phyloP scores from a whole-genome alignment of 2,329 filamentous ascomycete genomes.

The Penicillium griseofulvum region DNA sequence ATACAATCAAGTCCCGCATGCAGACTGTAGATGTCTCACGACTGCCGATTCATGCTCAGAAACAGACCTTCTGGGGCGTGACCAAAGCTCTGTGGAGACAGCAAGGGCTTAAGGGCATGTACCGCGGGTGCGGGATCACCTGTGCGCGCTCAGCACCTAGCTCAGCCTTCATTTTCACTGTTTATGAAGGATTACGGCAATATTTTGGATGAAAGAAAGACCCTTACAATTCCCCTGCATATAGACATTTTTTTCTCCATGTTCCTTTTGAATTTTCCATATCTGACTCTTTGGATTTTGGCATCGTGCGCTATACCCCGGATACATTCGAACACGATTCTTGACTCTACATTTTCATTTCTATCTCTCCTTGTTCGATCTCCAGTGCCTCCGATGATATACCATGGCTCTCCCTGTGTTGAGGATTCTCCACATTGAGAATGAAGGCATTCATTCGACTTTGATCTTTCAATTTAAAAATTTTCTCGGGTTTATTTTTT shows the following conservation, averaged over 20 bases:
- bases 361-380: not conserved
- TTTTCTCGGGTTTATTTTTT: not conserved
- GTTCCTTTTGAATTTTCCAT: not conserved
- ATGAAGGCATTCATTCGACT: not conserved
- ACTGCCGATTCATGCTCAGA: slow-evolving; percentile 45
- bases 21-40: slow-evolving; percentile 71
- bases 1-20: slow-evolving; percentile 96
- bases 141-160: slow-evolving; percentile 84
- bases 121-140: slow-evolving; percentile 93
- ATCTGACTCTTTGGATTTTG: slow-evolving; percentile 1
- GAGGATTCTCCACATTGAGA: not conserved
- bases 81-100: slow-evolving; percentile 73
- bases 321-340: slow-evolving; percentile 1
- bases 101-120: slow-evolving; percentile 79
- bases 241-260: slow-evolving; percentile 7
- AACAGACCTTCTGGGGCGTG: slow-evolving; percentile 70
- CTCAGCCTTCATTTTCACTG: slow-evolving; percentile 96
- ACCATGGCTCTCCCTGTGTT: too few relatives aligned
- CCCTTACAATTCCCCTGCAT: slow-evolving; percentile 5
- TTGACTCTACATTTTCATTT: not conserved
- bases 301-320: slow-evolving; percentile 10
- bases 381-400: not conserved
- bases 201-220: slow-evolving; percentile 49
- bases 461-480: not conserved
- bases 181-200: slow-evolving; percentile 82